Conservation (phyloP, 1,139 yeast genomes). For the Lodderomyces metapsilosis region DNA sequence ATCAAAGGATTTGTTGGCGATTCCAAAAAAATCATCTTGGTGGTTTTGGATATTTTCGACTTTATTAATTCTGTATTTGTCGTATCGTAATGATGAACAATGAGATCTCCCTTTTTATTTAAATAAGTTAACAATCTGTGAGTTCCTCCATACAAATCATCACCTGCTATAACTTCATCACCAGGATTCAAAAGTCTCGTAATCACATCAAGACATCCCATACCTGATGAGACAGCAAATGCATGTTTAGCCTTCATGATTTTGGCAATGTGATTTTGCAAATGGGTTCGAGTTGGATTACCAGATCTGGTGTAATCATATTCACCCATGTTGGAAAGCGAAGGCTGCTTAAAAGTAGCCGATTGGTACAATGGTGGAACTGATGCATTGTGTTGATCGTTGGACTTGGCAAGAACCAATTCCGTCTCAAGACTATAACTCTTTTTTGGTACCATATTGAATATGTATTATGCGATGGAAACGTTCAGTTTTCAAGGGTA, state of each 20-base stretch:
- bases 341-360: slow-evolving; percentile 86
- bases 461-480: not conserved
- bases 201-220: slow-evolving; percentile 89
- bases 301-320: slow-evolving; percentile 95
- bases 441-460: slow-evolving; percentile 27
- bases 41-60: slow-evolving; percentile 49
- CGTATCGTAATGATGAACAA: slow-evolving; percentile 79
- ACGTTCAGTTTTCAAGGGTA: too few relatives aligned
- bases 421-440: slow-evolving; percentile 64
- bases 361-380: slow-evolving; percentile 89
- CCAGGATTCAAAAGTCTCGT: slow-evolving; percentile 71
- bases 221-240: slow-evolving; percentile 84
- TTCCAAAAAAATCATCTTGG: slow-evolving; percentile 78
- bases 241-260: slow-evolving; percentile 74
- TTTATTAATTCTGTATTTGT: slow-evolving; percentile 63
- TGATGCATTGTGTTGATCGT: slow-evolving; percentile 78
- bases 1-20: slow-evolving; percentile 91
- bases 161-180: slow-evolving; percentile 88
- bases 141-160: slow-evolving; percentile 91
- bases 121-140: slow-evolving; percentile 78
- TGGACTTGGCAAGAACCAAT: slow-evolving; percentile 62
- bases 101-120: slow-evolving; percentile 63
- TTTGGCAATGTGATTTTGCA: slow-evolving; percentile 74
- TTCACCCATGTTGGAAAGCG: slow-evolving; percentile 73
- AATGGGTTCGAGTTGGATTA: slow-evolving; percentile 81